Conservation (phyloP, 2,329 filamentous ascomycete species). For the Aspergillus brunneoviolaceus region DNA sequence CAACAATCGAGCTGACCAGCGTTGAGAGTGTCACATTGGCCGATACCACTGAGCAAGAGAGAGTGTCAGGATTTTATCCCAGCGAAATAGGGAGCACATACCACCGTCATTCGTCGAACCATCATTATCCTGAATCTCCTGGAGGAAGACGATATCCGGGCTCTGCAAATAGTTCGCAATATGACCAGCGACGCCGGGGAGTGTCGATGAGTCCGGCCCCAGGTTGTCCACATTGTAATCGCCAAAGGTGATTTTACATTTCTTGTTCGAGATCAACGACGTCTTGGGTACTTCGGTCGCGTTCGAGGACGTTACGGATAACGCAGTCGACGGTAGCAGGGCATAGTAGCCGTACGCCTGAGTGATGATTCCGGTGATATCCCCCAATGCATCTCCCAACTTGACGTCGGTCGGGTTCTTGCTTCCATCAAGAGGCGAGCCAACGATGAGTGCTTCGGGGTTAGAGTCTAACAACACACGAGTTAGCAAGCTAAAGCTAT, state of each 20-base stretch:
- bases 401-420: slow-evolving; percentile 59
- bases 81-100: slow-evolving; percentile 16
- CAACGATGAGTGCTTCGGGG: slow-evolving; percentile 67
- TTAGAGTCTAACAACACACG: slow-evolving; percentile 55
- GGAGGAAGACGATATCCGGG: slow-evolving; percentile 66
- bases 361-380: slow-evolving; percentile 68
- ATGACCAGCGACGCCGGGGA: slow-evolving; percentile 61
- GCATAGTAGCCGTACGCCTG: slow-evolving; percentile 68
- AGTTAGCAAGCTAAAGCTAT: not conserved
- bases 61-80: not conserved
- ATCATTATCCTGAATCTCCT: slow-evolving; percentile 69
- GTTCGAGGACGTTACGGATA: slow-evolving; percentile 50
- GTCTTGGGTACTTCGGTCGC: slow-evolving; percentile 54
- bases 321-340: slow-evolving; percentile 62
- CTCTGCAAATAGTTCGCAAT: slow-evolving; percentile 63
- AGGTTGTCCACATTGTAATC: slow-evolving; percentile 73
- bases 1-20: slow-evolving; percentile 54
- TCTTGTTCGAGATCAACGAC: slow-evolving; percentile 47
- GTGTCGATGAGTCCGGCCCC: slow-evolving; percentile 54
- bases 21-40: slow-evolving; percentile 61
- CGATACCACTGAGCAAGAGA: slow-evolving; percentile 36
- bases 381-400: slow-evolving; percentile 63
- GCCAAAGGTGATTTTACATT: slow-evolving; percentile 63
- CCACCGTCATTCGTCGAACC: slow-evolving; percentile 62
- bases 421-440: slow-evolving; percentile 63